phyloP scores from a whole-genome alignment of 306 rosid species.

The Vicia faba region DNA sequence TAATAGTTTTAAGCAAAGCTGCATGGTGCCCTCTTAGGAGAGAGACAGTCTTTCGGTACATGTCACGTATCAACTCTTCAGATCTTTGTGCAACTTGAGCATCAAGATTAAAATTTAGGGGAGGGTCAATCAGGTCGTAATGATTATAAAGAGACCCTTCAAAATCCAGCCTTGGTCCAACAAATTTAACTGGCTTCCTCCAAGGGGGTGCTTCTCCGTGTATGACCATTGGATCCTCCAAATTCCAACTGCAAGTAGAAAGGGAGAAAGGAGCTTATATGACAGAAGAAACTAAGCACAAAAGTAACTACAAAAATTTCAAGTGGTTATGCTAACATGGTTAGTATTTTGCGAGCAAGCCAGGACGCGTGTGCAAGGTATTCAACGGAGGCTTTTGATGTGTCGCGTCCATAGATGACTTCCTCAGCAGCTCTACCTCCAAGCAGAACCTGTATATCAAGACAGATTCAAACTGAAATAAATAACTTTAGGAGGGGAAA shows the following conservation, averaged over 20 bases:
- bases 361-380: conserved; percentile 97
- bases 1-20: conserved; percentile 77
- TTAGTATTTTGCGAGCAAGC: conserved; percentile 97
- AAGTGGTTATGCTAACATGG: conserved; percentile 61
- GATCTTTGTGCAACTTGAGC: conserved; percentile 75
- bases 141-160: conserved; percentile 93
- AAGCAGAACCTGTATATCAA: conserved; percentile 68
- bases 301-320: conserved; percentile 4
- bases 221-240: conserved; percentile 91
- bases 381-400: conserved; percentile 83
- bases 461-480: conserved; percentile 22
- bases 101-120: conserved; percentile 83
- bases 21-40: conserved; percentile 82
- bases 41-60: conserved; percentile 67
- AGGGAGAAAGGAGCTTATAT: conserved; percentile 28
- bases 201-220: conserved; percentile 98
- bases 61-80: conserved; percentile 66
- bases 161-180: conserved; percentile 92
- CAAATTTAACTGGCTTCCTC: conserved; percentile 70
- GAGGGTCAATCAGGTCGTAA: conserved; percentile 68
- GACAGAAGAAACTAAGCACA: conserved; percentile 27
- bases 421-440: conserved; percentile 99
- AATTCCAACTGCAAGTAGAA: conserved; percentile 74
- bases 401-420: conserved; percentile 91
- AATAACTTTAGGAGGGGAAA: conserved; percentile 23